Evolutionary conservation across 2,329 filamentous ascomycete genomes (phyloP).

Genomic region (Fusarium virguliforme): DNA sequence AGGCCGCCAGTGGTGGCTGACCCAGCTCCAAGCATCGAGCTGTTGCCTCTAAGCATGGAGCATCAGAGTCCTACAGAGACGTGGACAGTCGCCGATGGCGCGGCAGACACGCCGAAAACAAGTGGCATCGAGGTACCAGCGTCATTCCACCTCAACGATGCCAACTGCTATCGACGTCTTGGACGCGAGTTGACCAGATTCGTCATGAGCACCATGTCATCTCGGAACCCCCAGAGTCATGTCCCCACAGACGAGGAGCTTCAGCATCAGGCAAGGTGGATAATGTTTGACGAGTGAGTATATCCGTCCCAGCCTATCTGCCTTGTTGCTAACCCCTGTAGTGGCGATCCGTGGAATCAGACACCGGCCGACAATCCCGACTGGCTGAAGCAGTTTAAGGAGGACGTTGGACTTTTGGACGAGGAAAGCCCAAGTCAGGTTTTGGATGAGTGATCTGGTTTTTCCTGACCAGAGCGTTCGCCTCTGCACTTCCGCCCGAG

Average conservation of each 20-base stretch:
- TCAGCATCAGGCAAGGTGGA: conserved; percentile 52
- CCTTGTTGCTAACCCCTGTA: conserved; percentile 36
- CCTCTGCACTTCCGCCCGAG: neutral
- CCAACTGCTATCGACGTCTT: conserved; percentile 43
- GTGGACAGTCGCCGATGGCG: neutral
- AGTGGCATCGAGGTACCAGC: neutral
- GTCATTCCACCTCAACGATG: conserved; percentile 33
- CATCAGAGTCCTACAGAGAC: neutral
- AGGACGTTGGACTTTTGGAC: neutral
- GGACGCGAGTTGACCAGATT: conserved; percentile 44
- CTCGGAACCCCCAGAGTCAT: conserved; percentile 43
- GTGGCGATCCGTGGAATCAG: conserved; percentile 55
- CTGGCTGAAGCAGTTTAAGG: conserved; percentile 46
- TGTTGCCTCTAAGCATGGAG: neutral
- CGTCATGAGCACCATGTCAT: conserved; percentile 48
- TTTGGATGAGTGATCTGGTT: neutral
- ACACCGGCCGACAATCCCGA: conserved; percentile 56
- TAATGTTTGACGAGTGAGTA: conserved; percentile 50
- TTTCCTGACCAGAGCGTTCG: rapidly evolving
- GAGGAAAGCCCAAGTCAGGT: neutral
- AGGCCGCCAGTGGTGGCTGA: neutral
- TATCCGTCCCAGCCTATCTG: neutral
- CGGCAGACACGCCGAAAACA: neutral
- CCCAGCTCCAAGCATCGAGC: neutral
- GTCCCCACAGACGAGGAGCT: conserved; percentile 56